Percentiles rank a stretch among this genome's conserved stretches.
phyloP scores from a whole-genome alignment of 352 stramenopile species.

The Plasmopara muralis region DNA sequence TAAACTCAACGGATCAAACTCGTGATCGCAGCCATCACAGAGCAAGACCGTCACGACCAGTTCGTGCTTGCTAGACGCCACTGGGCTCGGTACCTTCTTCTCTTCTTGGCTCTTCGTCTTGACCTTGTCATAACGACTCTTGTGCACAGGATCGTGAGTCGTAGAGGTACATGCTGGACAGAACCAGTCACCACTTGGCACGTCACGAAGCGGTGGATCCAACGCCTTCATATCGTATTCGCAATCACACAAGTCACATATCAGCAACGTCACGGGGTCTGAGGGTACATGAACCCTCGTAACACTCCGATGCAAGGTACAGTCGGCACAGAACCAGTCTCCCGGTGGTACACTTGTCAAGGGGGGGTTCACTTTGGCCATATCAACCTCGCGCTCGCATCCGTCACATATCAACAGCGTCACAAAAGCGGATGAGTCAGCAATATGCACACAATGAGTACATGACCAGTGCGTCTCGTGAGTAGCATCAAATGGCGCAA shows the following conservation, averaged over 20 bases:
- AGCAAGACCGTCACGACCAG: conserved; percentile 42
- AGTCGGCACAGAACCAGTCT: conserved; percentile 39
- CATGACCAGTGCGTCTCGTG: conserved; percentile 33
- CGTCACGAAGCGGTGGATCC: conserved; percentile 36
- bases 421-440: conserved; percentile 7
- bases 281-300: conserved; percentile 4
- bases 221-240: conserved; percentile 56
- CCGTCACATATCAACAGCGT: conserved; percentile 58
- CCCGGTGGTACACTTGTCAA: conserved; percentile 30
- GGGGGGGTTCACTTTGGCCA: conserved; percentile 37
- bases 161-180: conserved; percentile 19
- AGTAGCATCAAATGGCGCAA: conserved; percentile 21
- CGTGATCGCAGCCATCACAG: conserved; percentile 63
- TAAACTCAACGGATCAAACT: conserved; percentile 48
- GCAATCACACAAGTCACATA: conserved; percentile 66
- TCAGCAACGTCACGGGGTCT: conserved; percentile 34
- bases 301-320: conserved; percentile 5
- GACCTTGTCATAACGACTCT: not conserved
- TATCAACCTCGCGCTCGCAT: conserved; percentile 59
- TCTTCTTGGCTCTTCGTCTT: conserved; percentile 6
- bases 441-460: conserved; percentile 14
- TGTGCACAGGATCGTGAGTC: conserved; percentile 1
- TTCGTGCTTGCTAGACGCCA: conserved; percentile 4
- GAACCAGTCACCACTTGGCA: conserved; percentile 47
- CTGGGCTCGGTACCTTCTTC: conserved; percentile 1